Conservation (phyloP, 768 basidiomycete genomes). For the Auricularia sp. region DNA sequence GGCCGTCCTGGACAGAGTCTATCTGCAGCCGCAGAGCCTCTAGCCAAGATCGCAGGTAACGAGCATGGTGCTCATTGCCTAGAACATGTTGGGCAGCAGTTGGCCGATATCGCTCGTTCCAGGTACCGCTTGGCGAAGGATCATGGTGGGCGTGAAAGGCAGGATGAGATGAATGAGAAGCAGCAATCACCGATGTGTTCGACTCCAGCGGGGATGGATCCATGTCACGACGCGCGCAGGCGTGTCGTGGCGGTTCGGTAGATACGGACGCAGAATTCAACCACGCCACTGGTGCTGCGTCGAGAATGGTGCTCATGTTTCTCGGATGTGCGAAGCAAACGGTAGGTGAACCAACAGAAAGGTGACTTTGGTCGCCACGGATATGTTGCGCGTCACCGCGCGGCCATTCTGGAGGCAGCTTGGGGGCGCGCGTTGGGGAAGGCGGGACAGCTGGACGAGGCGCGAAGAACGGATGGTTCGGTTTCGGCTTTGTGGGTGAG, state of each 20-base stretch:
- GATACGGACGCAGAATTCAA: no score
- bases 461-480: constrained; percentile 38
- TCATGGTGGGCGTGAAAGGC: no score
- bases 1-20: constrained; percentile 10
- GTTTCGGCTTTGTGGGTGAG: constrained; percentile 29
- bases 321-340: not conserved
- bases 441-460: constrained; percentile 14
- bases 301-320: not conserved
- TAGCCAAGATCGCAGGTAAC: constrained; percentile 73
- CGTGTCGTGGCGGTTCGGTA: no score
- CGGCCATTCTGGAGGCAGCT: constrained; percentile 36
- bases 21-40: constrained; percentile 54
- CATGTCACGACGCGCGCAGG: no score
- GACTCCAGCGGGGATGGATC: no score
- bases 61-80: constrained; percentile 62
- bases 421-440: constrained; percentile 7
- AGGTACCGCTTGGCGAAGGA: constrained; percentile 34
- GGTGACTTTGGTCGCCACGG: constrained; percentile 43
- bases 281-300: no score
- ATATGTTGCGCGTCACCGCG: constrained; percentile 45
- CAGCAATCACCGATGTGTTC: no score
- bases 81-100: constrained; percentile 62
- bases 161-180: no score
- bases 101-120: constrained; percentile 72
- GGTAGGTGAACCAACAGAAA: constrained; percentile 10